These are phyloP conservation scores for Penicillium sp. DNA, from an alignment of 2,329 filamentous ascomycete genomes.

Conservation along the genomic window DNA sequence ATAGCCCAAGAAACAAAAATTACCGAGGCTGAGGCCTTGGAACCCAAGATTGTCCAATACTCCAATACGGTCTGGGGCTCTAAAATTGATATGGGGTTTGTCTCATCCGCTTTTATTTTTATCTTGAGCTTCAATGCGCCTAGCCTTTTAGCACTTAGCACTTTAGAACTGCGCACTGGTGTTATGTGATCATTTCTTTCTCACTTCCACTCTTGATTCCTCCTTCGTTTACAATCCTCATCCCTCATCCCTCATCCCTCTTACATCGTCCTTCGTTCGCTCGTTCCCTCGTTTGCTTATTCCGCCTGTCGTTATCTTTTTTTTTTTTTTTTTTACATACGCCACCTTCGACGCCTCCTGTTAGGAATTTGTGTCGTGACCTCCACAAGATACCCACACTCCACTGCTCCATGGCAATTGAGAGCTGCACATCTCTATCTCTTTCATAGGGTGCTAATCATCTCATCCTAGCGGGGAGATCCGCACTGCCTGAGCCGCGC, in stretches of 20 bases:
- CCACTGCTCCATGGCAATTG: background rate
- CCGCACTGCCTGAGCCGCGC: background rate
- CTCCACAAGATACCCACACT: background rate
- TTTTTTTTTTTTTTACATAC: background rate
- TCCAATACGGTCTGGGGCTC: background rate
- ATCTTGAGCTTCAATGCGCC: constrained; percentile 8
- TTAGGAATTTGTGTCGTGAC: background rate
- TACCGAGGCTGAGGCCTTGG: constrained; percentile 1
- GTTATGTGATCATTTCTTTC: constrained; percentile 2
- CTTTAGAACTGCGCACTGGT: background rate
- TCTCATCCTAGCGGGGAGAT: background rate
- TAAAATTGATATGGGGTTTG: constrained; percentile 8
- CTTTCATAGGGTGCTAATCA: background rate
- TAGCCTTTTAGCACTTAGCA: constrained; percentile 6
- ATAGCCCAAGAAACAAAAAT: background rate
- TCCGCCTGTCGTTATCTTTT: constrained; percentile 2
- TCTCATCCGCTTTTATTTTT: constrained; percentile 12
- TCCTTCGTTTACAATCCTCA: background rate
- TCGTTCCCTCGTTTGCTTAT: background rate
- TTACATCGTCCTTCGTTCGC: background rate
- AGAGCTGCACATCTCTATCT: background rate
- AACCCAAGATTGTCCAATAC: background rate
- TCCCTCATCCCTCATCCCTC: background rate
- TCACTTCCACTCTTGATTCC: background rate
- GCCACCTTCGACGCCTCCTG: background rate